Conservation (phyloP, 2,329 filamentous ascomycete genomes). For the Phyllosticta paracitricarpa region DNA sequence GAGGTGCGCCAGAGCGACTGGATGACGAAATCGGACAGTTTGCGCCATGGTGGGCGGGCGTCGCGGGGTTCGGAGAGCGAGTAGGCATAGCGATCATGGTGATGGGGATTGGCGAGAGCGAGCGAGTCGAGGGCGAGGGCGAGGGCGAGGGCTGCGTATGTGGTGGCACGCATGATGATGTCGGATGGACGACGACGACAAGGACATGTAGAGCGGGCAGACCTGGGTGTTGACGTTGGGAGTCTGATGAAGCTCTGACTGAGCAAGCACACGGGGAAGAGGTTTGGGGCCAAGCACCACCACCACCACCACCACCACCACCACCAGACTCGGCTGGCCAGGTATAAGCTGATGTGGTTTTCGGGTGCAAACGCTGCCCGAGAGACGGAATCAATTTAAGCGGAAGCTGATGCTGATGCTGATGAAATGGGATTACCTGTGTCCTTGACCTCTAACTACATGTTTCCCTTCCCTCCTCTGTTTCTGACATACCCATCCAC, state of each 20-base stretch:
- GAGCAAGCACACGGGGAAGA: background rate
- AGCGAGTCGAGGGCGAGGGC: constrained; percentile 19
- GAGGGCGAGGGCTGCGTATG: constrained; percentile 21
- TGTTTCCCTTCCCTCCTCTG: background rate
- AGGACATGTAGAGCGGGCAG: background rate
- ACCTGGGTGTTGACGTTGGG: background rate
- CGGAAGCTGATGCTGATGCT: background rate
- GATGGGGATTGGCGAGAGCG: constrained; percentile 23
- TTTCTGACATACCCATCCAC: too few species aligned
- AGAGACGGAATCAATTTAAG: background rate
- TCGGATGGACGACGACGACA: background rate
- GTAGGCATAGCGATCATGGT: constrained; percentile 11
- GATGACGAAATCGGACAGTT: constrained; percentile 27
- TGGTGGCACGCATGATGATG: constrained; percentile 3
- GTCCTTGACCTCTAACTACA: background rate
- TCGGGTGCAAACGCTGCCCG: background rate
- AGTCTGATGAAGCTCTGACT: background rate
- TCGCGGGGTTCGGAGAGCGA: constrained; percentile 13
- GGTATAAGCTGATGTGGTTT: background rate
- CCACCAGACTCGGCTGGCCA: too few species aligned
- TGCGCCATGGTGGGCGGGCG: constrained; percentile 23
- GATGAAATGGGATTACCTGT: background rate
- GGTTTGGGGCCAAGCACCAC: background rate
- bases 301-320: too few species aligned
- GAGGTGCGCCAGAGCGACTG: constrained; percentile 1